phyloP scores from a whole-genome alignment of 2,329 filamentous ascomycete species.

The Zasmidium angulare region DNA sequence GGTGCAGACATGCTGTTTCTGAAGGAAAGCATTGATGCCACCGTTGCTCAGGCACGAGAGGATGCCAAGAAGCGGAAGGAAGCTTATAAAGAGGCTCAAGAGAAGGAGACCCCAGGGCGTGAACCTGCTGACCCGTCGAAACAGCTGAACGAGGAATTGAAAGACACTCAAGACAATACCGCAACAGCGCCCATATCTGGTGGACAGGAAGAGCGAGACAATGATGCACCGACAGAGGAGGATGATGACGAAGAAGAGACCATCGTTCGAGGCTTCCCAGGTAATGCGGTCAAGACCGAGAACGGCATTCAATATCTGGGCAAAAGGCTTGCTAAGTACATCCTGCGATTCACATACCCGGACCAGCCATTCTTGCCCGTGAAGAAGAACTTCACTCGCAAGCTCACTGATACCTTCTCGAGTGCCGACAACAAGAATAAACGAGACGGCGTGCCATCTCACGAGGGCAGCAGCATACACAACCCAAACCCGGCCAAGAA shows the following conservation, averaged over 20 bases:
- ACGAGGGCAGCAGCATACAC: conserved; percentile 64
- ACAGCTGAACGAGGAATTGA: conserved; percentile 4
- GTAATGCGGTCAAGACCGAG: conserved; percentile 88
- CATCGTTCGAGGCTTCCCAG: conserved; percentile 84
- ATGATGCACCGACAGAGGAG: conserved; percentile 52
- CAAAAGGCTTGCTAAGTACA: conserved; percentile 87
- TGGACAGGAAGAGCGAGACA: conserved; percentile 49
- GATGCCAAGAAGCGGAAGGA: conserved; percentile 64
- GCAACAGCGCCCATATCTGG: conserved; percentile 51
- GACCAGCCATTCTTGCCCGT: conserved; percentile 83
- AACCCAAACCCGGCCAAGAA: conserved; percentile 45
- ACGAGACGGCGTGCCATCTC: conserved; percentile 48
- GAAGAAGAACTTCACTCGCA: conserved; percentile 54
- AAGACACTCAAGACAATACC: conserved; percentile 19
- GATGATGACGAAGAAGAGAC: conserved; percentile 76
- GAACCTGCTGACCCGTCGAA: conserved; percentile 2
- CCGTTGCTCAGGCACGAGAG: conserved; percentile 70
- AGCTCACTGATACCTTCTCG: conserved; percentile 50
- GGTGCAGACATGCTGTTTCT: conserved; percentile 95
- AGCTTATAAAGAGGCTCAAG: conserved; percentile 8
- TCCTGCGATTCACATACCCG: conserved; percentile 86
- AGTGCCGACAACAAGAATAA: conserved; percentile 45
- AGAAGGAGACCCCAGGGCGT: conserved; percentile 7
- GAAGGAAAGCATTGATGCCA: conserved; percentile 93
- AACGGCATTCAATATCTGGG: conserved; percentile 95